Conservation (phyloP, 2,329 filamentous ascomycete genomes). For the Fusarium sp. region DNA sequence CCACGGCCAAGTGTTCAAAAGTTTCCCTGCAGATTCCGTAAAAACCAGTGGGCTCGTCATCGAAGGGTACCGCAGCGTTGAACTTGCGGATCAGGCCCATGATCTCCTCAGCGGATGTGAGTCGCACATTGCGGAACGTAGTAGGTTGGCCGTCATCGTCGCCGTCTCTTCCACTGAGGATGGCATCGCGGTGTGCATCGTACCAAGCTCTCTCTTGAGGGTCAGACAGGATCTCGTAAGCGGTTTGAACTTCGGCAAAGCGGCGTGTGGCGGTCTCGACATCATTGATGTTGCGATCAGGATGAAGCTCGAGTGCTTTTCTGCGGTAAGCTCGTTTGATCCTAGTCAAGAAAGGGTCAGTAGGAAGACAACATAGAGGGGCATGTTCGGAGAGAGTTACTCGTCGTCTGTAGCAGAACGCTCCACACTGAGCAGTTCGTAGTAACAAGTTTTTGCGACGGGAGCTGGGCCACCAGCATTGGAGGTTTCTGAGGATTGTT, state of each 20-base stretch:
- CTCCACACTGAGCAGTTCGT: constrained; percentile 81
- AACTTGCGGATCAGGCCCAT: constrained; percentile 82
- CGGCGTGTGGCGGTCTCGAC: constrained; percentile 82
- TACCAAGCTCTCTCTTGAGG: constrained; percentile 98
- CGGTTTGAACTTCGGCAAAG: constrained; percentile 92
- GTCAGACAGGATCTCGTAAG: constrained; percentile 96
- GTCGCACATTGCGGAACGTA: constrained; percentile 72
- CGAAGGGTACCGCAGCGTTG: constrained; percentile 79
- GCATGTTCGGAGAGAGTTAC: constrained; percentile 54
- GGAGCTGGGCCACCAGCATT: constrained; percentile 45
- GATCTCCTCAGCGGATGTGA: constrained; percentile 85
- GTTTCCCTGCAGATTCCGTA: constrained; percentile 80
- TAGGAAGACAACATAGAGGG: neutral
- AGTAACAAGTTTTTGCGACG: constrained; percentile 78
- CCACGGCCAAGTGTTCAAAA: constrained; percentile 81
- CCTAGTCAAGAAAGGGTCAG: constrained; percentile 52
- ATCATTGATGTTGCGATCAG: constrained; percentile 91
- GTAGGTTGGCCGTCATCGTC: constrained; percentile 60
- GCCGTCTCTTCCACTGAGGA: constrained; percentile 72
- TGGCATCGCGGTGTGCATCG: constrained; percentile 89
- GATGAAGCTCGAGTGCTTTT: constrained; percentile 92
- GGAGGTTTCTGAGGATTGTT: constrained; percentile 60
- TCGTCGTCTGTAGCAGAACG: constrained; percentile 82
- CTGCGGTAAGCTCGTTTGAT: constrained; percentile 93
- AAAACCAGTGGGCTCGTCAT: constrained; percentile 83